These are phyloP conservation scores for Aaosphaeria arxii DNA, from an alignment of 2,329 filamentous ascomycete species.

Conservation along the genomic window DNA sequence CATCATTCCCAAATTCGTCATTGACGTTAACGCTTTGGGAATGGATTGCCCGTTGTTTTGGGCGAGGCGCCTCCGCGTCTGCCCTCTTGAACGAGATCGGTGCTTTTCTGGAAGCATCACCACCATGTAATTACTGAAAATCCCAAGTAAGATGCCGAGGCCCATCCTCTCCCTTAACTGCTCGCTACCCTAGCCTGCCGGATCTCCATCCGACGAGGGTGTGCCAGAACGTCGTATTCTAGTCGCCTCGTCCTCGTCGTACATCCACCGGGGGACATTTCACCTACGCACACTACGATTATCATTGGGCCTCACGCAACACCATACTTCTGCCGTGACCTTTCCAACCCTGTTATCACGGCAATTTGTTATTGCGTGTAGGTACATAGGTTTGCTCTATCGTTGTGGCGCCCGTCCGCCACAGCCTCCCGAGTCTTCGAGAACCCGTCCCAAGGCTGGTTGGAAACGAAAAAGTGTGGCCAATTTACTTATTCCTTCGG, in stretches of 20 bases:
- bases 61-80: conserved; percentile 1
- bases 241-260: neutral
- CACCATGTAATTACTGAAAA: neutral
- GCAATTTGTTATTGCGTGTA: conserved; percentile 13
- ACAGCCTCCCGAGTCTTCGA: conserved; percentile 11
- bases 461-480: no score
- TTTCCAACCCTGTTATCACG: conserved; percentile 3
- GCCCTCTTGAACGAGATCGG: conserved; percentile 1
- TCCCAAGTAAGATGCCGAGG: conserved; percentile 9
- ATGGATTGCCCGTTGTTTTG: conserved; percentile 4
- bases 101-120: conserved; percentile 14
- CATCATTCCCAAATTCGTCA: conserved; percentile 3
- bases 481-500: no score
- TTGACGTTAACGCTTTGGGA: conserved; percentile 1
- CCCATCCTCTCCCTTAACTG: neutral
- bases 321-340: conserved; percentile 10
- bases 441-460: no score
- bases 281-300: conserved; percentile 13
- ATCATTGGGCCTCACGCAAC: conserved; percentile 15
- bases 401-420: conserved; percentile 20
- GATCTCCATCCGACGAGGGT: conserved; percentile 25
- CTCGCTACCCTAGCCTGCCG: conserved; percentile 14
- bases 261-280: neutral
- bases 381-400: conserved; percentile 10
- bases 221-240: conserved; percentile 8